These are phyloP conservation scores for Inonotus hispidus DNA, from an alignment of 1,284 basidiomycete genomes.

Conservation along the genomic window DNA sequence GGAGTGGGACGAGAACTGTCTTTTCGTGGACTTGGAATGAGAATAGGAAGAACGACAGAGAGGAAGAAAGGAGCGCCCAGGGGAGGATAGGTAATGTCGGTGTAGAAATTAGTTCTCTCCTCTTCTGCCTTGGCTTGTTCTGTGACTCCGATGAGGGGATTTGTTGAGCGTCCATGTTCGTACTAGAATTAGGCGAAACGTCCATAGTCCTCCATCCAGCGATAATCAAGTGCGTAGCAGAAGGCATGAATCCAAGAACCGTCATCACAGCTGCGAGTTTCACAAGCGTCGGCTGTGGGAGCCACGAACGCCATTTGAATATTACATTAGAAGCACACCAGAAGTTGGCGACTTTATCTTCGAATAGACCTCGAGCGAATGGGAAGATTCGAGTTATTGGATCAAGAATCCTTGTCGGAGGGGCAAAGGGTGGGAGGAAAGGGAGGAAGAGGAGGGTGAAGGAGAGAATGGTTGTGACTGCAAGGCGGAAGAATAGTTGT, in stretches of 20 bases:
- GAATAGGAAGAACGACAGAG: slow-evolving; percentile 90
- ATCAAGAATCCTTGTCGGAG: slow-evolving; percentile 45
- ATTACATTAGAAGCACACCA: slow-evolving; percentile 92
- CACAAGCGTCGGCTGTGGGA: slow-evolving; percentile 44
- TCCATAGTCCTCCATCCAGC: slow-evolving; percentile 29
- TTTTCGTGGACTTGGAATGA: slow-evolving; percentile 97
- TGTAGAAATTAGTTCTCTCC: slow-evolving; percentile 28
- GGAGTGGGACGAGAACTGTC: slow-evolving; percentile 81
- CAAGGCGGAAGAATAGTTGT: slow-evolving; percentile 66
- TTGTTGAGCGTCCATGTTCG: not conserved
- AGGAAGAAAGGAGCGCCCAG: slow-evolving; percentile 66
- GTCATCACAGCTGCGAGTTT: slow-evolving; percentile 56
- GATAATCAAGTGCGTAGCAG: slow-evolving; percentile 48
- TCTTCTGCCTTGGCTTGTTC: slow-evolving; percentile 6
- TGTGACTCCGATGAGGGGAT: slow-evolving; percentile 4
- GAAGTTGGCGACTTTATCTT: slow-evolving; percentile 96
- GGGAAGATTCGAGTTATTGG: slow-evolving; percentile 85
- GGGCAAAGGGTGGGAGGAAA: slow-evolving; percentile 60
- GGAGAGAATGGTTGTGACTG: slow-evolving; percentile 48
- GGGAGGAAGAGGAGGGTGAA: slow-evolving; percentile 72
- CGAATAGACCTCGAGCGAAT: slow-evolving; percentile 85
- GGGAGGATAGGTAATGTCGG: slow-evolving; percentile 60
- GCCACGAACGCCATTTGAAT: slow-evolving; percentile 71
- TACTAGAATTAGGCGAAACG: slow-evolving; percentile 6
- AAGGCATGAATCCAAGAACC: slow-evolving; percentile 60